Evolutionary conservation across 768 basidiomycete species (phyloP).

Genomic region (Tricholomella constricta): DNA sequence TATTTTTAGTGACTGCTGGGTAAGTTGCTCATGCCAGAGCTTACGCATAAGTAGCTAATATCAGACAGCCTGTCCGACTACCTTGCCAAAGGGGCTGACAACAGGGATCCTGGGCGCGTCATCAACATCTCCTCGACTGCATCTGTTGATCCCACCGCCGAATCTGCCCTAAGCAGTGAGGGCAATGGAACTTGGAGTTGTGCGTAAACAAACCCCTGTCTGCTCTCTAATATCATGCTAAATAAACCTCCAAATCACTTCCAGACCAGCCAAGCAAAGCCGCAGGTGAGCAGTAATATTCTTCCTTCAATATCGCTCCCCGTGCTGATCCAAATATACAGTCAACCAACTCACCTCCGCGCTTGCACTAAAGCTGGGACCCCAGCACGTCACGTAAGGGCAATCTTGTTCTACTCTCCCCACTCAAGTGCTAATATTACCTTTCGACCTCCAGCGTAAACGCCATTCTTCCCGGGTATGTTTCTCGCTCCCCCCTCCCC

Average conservation of each 20-base stretch:
- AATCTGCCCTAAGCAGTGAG: constrained; percentile 49
- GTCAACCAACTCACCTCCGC: constrained; percentile 80
- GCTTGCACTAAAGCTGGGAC: constrained; percentile 66
- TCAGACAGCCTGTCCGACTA: constrained; percentile 53
- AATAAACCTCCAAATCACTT: not conserved
- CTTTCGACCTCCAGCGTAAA: constrained; percentile 58
- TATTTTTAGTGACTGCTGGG: constrained; percentile 57
- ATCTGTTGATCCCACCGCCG: constrained; percentile 53
- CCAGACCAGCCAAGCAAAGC: constrained; percentile 83
- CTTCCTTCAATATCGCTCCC: not conserved
- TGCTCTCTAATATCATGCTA: constrained; percentile 2
- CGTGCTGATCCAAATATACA: constrained; percentile 16
- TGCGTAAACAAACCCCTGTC: constrained; percentile 39
- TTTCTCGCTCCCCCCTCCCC: not conserved
- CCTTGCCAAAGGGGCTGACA: constrained; percentile 64
- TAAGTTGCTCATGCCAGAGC: constrained; percentile 20
- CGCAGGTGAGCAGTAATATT: constrained; percentile 46
- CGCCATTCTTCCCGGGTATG: constrained; percentile 80
- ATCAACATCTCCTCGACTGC: constrained; percentile 82
- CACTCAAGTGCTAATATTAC: constrained; percentile 4
- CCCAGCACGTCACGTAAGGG: constrained; percentile 63
- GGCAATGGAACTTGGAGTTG: constrained; percentile 80
- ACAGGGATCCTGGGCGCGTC: constrained; percentile 68
- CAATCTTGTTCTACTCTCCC: constrained; percentile 14
- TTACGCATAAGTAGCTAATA: not conserved